These are phyloP conservation scores for Neoboletus brunneissimus DNA, from an alignment of 768 basidiomycete species.

Conservation along the genomic window DNA sequence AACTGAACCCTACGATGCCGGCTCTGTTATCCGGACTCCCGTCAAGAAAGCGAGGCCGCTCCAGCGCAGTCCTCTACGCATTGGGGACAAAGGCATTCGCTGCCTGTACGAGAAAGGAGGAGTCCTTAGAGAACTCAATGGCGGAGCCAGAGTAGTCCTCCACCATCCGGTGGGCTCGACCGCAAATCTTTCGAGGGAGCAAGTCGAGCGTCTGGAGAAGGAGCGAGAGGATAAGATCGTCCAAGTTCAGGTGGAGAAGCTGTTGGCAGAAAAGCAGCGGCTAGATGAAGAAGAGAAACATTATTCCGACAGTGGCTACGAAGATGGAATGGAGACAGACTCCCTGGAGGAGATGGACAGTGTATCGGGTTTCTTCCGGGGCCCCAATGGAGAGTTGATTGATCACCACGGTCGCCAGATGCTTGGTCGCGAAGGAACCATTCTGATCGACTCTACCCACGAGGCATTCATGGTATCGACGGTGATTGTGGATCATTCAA, in stretches of 20 bases:
- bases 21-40: slow-evolving; percentile 31
- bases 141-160: slow-evolving; percentile 18
- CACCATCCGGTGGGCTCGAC: slow-evolving; percentile 20
- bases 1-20: slow-evolving; percentile 24
- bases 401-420: slow-evolving; percentile 18
- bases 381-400: slow-evolving; percentile 22
- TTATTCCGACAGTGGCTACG: slow-evolving; percentile 12
- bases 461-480: not conserved
- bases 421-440: slow-evolving; percentile 23
- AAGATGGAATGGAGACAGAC: slow-evolving; percentile 20
- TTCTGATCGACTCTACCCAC: slow-evolving; percentile 11
- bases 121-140: slow-evolving; percentile 12
- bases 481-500: not conserved
- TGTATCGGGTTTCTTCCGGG: slow-evolving; percentile 4
- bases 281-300: slow-evolving; percentile 1
- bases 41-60: slow-evolving; percentile 29
- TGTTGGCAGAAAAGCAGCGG: slow-evolving; percentile 10
- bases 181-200: slow-evolving; percentile 26
- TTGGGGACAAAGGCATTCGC: slow-evolving; percentile 29
- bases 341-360: slow-evolving; percentile 1
- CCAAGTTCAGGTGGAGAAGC: slow-evolving; percentile 8
- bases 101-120: slow-evolving; percentile 18
- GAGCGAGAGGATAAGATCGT: slow-evolving; percentile 10
- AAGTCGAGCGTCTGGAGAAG: slow-evolving; percentile 20
- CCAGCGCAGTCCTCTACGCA: slow-evolving; percentile 27